These are phyloP conservation scores for Puccinia triticina DNA, from an alignment of 1,284 basidiomycete species.

Conservation along the genomic window DNA sequence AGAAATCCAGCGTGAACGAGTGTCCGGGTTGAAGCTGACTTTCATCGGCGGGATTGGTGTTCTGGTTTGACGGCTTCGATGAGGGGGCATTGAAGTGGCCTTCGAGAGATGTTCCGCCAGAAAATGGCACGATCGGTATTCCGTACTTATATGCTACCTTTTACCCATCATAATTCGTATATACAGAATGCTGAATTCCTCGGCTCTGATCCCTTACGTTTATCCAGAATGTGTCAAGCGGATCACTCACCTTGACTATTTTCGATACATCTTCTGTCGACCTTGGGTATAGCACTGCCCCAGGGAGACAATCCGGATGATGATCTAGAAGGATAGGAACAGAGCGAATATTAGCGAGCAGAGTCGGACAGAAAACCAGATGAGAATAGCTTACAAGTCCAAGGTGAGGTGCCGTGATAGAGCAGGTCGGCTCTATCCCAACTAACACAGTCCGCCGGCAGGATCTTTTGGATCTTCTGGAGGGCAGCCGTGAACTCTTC, in stretches of 20 bases:
- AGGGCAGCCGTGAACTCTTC: constrained; percentile 21
- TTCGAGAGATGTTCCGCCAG: constrained; percentile 68
- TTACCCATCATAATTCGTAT: neutral
- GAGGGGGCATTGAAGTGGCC: constrained; percentile 63
- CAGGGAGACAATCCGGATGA: constrained; percentile 52
- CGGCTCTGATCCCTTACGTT: too few relatives aligned
- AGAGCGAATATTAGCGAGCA: neutral
- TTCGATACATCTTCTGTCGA: constrained; percentile 56
- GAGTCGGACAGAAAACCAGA: neutral
- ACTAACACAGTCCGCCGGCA: constrained; percentile 22
- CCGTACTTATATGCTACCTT: constrained; percentile 68
- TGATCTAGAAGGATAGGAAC: constrained; percentile 13
- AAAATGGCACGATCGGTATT: constrained; percentile 74
- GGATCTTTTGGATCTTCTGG: neutral
- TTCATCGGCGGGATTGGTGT: neutral
- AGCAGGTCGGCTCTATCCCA: constrained; percentile 24
- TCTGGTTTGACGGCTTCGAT: constrained; percentile 61
- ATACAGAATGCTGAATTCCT: neutral
- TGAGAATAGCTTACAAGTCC: constrained; percentile 19
- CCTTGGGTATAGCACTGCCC: constrained; percentile 55
- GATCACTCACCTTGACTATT: constrained; percentile 51
- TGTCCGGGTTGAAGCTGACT: constrained; percentile 23
- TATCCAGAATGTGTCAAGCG: too few relatives aligned
- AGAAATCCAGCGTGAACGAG: constrained; percentile 75
- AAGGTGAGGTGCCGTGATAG: constrained; percentile 24